Base-by-base conservation (phyloP, 352 stramenopile species). In the Pythium rhizo-oryzae region DNA sequence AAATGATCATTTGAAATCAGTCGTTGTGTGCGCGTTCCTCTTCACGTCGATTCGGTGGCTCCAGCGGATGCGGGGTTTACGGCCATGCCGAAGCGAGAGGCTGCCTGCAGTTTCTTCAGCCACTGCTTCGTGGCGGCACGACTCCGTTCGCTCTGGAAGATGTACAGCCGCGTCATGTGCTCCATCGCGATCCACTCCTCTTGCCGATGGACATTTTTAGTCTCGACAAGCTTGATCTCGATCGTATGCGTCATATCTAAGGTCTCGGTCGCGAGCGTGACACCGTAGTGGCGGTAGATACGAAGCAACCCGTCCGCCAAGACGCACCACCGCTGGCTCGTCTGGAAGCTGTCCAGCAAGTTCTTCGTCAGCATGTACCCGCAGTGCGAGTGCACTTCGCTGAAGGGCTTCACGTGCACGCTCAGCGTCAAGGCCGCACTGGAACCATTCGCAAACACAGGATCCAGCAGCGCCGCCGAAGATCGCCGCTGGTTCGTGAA, bases 261-360 rank as follows among this genome's bases (percentile, higher is more conserved):
- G 1, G 76, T 76, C 46, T 91, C 84, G 4, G 80, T 87, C 47
- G 81, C 79, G 19, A 91, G 66, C 12, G 81, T 91, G 13, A 92
- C 81, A 23, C 84, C 82, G 47, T 87, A 91, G 60, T 92, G 84
- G 21, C 84, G 77, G 49, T 92, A 92, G 21, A 92, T 81, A 13
- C 84, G 79, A 35, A 91, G 63, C 43, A 81, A 56, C 30, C 82
- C 78, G 54, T 91, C 82, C 5, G 82, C 80, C 23, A 92, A 69
- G 12, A 91, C 84, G 49, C 84, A 92, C 84, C 84, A 92, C n/a
- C 84, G 84, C 44, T 75, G 69, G 54, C 76, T 89, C 15, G 80
- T 76, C 54, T 88, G 82, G 49, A 86, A 79, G 37, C 76, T 87
- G 23, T 90, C 82, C 19, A 91, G 62, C 49, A 84, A 80, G 54